phyloP scores from a whole-genome alignment of 164 flowering plant species.

The Annona cherimola region DNA sequence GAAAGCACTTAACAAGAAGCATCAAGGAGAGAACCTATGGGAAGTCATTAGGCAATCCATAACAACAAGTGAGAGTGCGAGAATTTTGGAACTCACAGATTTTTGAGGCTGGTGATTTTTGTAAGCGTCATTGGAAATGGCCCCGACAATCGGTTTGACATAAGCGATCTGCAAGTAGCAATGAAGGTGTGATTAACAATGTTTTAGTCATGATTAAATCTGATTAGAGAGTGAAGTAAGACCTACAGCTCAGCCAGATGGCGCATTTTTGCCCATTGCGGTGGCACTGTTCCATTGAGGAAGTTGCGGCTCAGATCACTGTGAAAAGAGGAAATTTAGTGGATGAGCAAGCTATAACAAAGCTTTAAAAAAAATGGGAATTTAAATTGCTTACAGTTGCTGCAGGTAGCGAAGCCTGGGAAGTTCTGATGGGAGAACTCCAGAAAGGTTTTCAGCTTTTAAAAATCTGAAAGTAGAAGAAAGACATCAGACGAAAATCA shows the following conservation, averaged over 20 bases:
- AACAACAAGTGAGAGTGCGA: background rate
- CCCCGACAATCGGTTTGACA: slow-evolving; percentile 75
- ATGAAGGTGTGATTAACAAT: background rate
- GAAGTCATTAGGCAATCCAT: background rate
- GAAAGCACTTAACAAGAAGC: background rate
- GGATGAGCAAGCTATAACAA: too few species aligned
- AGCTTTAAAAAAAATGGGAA: too few species aligned
- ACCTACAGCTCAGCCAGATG: slow-evolving; percentile 51
- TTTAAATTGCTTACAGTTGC: slow-evolving; percentile 35
- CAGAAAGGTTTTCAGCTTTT: slow-evolving; percentile 61
- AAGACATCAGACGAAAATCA: background rate
- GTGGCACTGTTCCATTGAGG: slow-evolving; percentile 58
- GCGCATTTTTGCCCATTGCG: slow-evolving; percentile 53
- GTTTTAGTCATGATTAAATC: background rate
- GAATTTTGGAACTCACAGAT: slow-evolving; percentile 43
- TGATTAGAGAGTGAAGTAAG: background rate
- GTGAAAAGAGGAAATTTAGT: slow-evolving; percentile 1
- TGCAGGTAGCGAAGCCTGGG: slow-evolving; percentile 45
- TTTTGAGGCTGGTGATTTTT: slow-evolving; percentile 50
- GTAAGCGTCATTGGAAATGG: slow-evolving; percentile 63
- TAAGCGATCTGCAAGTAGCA: slow-evolving; percentile 49
- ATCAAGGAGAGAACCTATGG: background rate
- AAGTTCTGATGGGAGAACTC: slow-evolving; percentile 53
- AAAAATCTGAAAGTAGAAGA: slow-evolving; percentile 34
- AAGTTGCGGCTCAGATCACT: slow-evolving; percentile 73